A percentile compares a stretch with the other conserved stretches of the same genome.
These are phyloP conservation scores for Cercophora sp. DNA, from an alignment of 495 filamentous ascomycete genomes.

Conservation along the genomic window DNA sequence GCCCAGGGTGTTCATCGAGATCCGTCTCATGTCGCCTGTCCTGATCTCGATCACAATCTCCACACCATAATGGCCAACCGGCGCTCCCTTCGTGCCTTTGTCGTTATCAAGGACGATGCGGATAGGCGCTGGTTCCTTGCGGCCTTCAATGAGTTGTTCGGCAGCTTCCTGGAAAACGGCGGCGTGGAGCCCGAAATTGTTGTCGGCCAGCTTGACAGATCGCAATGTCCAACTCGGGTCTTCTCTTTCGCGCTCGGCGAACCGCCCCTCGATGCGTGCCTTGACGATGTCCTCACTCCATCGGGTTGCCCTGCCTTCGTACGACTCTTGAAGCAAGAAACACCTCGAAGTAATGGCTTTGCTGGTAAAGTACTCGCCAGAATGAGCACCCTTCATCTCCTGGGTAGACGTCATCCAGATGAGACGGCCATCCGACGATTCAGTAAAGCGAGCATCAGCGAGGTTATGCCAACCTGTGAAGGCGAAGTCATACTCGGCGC, in stretches of 20 bases:
- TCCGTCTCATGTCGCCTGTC: slow-evolving; percentile 34
- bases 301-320: slow-evolving; percentile 73
- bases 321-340: slow-evolving; percentile 65
- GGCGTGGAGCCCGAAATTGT: slow-evolving; percentile 62
- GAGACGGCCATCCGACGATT: slow-evolving; percentile 66
- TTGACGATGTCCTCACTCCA: slow-evolving; percentile 83
- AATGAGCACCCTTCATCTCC: slow-evolving; percentile 50
- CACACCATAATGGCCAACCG: slow-evolving; percentile 65
- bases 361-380: slow-evolving; percentile 45
- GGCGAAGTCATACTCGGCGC: slow-evolving; percentile 57
- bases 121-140: slow-evolving; percentile 54
- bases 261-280: slow-evolving; percentile 80
- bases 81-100: slow-evolving; percentile 52
- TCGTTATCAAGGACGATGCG: slow-evolving; percentile 60
- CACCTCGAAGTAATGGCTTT: slow-evolving; percentile 52
- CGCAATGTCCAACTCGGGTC: slow-evolving; percentile 74
- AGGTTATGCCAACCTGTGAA: slow-evolving; percentile 71
- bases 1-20: slow-evolving; percentile 56
- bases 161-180: slow-evolving; percentile 71
- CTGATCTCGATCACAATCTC: slow-evolving; percentile 58
- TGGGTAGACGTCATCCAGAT: slow-evolving; percentile 66
- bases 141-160: slow-evolving; percentile 49
- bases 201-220: slow-evolving; percentile 55
- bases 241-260: slow-evolving; percentile 73
- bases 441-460: slow-evolving; percentile 68